phyloP scores from a whole-genome alignment of 768 basidiomycete species.

The Hydnum rufescens region DNA sequence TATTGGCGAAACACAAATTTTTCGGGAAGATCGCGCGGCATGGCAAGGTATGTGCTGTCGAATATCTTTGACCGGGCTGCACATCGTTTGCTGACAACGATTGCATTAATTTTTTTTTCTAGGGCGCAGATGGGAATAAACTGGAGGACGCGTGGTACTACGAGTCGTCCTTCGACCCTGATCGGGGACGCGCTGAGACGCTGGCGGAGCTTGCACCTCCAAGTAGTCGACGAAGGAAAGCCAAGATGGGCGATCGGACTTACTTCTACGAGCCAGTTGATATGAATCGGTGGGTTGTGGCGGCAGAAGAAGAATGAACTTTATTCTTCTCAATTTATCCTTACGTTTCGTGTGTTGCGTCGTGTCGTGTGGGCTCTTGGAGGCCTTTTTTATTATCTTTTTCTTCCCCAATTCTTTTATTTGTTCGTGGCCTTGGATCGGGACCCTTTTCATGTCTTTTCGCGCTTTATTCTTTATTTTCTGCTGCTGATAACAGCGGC shows the following conservation, averaged over 20 bases:
- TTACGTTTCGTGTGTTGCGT: too few species aligned
- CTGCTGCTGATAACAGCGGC: too few species aligned
- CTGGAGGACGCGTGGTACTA: slow-evolving; percentile 2
- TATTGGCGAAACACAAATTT: not conserved
- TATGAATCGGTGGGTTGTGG: slow-evolving; percentile 1
- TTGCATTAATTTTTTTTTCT: not conserved
- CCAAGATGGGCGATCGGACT: slow-evolving; percentile 2
- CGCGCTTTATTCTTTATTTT: too few species aligned
- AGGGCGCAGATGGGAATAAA: slow-evolving; percentile 3
- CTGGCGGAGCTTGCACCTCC: not conserved
- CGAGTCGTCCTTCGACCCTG: not conserved
- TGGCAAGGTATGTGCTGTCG: not conserved
- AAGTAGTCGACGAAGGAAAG: not conserved
- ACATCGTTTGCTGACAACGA: not conserved
- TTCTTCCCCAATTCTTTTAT: too few species aligned
- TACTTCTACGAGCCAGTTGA: slow-evolving; percentile 1
- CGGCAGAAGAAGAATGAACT: not conserved
- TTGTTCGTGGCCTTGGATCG: too few species aligned
- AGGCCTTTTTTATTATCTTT: too few species aligned
- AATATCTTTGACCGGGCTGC: not conserved
- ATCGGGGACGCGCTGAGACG: not conserved
- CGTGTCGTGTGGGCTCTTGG: too few species aligned
- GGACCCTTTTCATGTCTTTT: too few species aligned
- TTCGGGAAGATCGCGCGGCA: not conserved
- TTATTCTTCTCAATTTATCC: too few species aligned